A percentile compares a stretch with the other conserved stretches of the same genome.
These are phyloP conservation scores for Orbilia ellipsospora DNA, from an alignment of 2,329 filamentous ascomycete species.

Conservation along the genomic window DNA sequence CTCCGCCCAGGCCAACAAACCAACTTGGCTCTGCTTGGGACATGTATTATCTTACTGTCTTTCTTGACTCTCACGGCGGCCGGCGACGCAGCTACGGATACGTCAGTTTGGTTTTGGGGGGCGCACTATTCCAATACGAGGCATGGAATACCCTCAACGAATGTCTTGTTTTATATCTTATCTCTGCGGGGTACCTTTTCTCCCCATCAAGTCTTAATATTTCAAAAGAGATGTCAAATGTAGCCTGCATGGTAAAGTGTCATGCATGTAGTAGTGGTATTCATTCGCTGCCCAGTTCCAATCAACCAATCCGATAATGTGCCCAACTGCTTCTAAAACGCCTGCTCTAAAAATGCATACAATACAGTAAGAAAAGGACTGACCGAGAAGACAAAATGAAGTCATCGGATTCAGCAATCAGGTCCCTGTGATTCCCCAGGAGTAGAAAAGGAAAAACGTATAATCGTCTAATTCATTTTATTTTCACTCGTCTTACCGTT, in stretches of 20 bases:
- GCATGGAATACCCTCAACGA: too few relatives aligned
- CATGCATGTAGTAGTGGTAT: too few relatives aligned
- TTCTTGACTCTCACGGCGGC: conserved; percentile 3
- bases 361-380: not conserved
- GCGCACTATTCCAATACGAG: too few relatives aligned
- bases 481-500: not conserved
- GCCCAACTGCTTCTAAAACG: conserved; percentile 9
- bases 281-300: too few relatives aligned
- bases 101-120: not conserved
- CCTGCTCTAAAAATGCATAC: conserved; percentile 23
- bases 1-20: not conserved
- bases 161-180: not conserved
- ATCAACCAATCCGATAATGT: too few relatives aligned
- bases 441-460: not conserved
- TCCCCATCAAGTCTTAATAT: too few relatives aligned
- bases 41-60: not conserved
- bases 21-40: not conserved
- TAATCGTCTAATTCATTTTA: not conserved
- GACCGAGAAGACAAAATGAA: not conserved
- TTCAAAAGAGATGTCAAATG: too few relatives aligned
- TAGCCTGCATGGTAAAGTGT: too few relatives aligned
- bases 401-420: not conserved
- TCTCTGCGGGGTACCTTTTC: conserved; percentile 5
- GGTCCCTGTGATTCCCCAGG: too few relatives aligned
- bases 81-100: not conserved